phyloP scores from a whole-genome alignment of 352 stramenopile genomes.

The Globisporangium nodosum region DNA sequence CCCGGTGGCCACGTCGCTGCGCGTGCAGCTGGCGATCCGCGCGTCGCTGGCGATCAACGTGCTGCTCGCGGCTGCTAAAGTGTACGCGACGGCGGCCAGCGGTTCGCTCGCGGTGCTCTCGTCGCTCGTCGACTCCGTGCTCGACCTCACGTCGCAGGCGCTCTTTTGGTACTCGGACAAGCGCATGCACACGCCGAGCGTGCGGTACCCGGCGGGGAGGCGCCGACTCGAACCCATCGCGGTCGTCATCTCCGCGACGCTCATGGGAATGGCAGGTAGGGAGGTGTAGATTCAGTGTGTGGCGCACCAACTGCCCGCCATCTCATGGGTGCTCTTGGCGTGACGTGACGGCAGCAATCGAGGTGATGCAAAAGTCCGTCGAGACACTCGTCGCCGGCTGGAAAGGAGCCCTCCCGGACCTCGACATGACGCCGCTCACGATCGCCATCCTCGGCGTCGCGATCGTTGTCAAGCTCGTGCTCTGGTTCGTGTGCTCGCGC shows the following conservation, averaged over 20 bases:
- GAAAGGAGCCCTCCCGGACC: conserved; percentile 47
- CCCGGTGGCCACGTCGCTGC: conserved; percentile 28
- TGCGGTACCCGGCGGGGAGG: conserved; percentile 92
- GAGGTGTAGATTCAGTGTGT: background rate
- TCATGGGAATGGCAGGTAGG: conserved; percentile 94
- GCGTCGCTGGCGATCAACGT: conserved; percentile 68
- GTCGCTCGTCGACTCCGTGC: conserved; percentile 91
- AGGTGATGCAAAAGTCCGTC: conserved; percentile 92
- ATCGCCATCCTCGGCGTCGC: conserved; percentile 63
- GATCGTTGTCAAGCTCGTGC: conserved; percentile 74
- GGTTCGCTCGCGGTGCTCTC: conserved; percentile 92
- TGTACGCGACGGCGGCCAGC: conserved; percentile 76
- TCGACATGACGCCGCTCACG: conserved; percentile 65
- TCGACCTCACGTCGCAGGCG: conserved; percentile 92
- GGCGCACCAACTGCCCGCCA: too few relatives aligned
- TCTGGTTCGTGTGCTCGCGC: conserved; percentile 77
- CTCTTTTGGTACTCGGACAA: conserved; percentile 95
- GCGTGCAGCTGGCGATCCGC: conserved; percentile 69
- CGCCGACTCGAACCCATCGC: conserved; percentile 92
- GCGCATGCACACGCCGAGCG: conserved; percentile 80
- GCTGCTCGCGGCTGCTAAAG: conserved; percentile 63
- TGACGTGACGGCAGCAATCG: conserved; percentile 52
- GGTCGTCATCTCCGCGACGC: conserved; percentile 93
- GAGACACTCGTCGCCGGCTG: conserved; percentile 73
- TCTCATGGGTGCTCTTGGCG: too few relatives aligned